Evolutionary conservation across 1,284 basidiomycete species (phyloP).

Genomic region (Boletus sp.): DNA sequence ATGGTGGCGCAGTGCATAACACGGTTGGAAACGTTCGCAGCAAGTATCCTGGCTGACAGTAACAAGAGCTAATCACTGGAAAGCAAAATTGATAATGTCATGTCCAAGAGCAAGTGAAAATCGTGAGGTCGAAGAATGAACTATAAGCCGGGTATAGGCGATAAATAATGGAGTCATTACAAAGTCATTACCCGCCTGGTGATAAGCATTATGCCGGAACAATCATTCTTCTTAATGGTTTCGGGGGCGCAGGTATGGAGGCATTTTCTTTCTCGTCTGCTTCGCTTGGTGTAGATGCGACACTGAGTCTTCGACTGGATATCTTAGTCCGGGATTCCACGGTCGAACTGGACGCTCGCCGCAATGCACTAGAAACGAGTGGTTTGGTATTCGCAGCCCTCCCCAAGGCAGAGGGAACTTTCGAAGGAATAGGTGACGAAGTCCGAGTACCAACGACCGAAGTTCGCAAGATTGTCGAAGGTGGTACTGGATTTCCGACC

Average conservation of each 20-base stretch:
- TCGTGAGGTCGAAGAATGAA: slow-evolving; percentile 2
- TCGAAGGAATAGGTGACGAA: slow-evolving; percentile 34
- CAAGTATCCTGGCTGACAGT: slow-evolving; percentile 10
- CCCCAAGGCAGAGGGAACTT: slow-evolving; percentile 35
- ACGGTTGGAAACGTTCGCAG: slow-evolving; percentile 4
- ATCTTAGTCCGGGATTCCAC: slow-evolving; percentile 18
- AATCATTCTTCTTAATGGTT: slow-evolving; percentile 20
- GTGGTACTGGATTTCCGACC: slow-evolving; percentile 44
- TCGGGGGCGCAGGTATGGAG: slow-evolving; percentile 13
- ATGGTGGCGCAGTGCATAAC: slow-evolving; percentile 5
- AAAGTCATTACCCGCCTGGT: slow-evolving; percentile 1
- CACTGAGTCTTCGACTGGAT: slow-evolving; percentile 20
- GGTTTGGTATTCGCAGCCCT: slow-evolving; percentile 19
- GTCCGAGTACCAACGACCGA: slow-evolving; percentile 32
- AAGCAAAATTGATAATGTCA: slow-evolving; percentile 7
- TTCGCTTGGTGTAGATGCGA: slow-evolving; percentile 20
- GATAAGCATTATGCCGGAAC: slow-evolving; percentile 14
- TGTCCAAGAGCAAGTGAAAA: slow-evolving; percentile 17
- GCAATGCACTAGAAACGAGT: slow-evolving; percentile 11
- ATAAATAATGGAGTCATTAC: slow-evolving; percentile 12
- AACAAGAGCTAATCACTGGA: slow-evolving; percentile 7
- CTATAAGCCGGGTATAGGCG: not conserved
- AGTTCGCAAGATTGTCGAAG: slow-evolving; percentile 37
- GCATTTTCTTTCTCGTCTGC: slow-evolving; percentile 28
- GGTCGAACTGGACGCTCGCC: slow-evolving; percentile 22